phyloP scores from a whole-genome alignment of 352 stramenopile species.

The Globisporangium polare region DNA sequence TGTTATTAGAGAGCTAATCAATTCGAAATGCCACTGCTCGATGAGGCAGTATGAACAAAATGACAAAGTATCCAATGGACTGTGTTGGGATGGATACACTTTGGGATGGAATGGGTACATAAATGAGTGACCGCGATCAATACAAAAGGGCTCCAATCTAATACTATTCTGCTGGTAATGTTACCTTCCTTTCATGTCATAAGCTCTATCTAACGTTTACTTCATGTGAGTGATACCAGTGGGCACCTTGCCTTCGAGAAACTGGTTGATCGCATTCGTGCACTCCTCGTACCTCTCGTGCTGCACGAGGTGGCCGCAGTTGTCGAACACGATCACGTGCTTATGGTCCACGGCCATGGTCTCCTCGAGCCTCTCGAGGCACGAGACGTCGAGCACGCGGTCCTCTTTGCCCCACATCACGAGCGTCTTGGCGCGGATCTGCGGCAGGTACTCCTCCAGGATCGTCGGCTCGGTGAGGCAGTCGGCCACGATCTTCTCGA shows the following conservation, averaged over 20 bases:
- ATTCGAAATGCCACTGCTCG: background rate
- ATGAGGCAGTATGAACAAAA: background rate
- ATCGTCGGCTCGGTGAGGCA: constrained; percentile 49
- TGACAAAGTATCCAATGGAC: background rate
- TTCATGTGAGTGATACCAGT: background rate
- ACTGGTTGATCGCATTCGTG: constrained; percentile 60
- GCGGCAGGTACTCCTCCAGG: constrained; percentile 55
- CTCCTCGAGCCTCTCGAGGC: constrained; percentile 51
- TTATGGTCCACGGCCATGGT: constrained; percentile 33
- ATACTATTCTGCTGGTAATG: background rate
- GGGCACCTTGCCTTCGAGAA: constrained; percentile 26
- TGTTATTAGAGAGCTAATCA: background rate
- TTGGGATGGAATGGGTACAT: background rate
- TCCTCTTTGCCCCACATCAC: constrained; percentile 77
- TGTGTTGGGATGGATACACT: background rate
- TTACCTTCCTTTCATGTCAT: background rate
- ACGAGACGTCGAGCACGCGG: constrained; percentile 64
- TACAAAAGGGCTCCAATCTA: background rate
- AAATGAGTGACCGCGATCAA: background rate
- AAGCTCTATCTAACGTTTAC: background rate
- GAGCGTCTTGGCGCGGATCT: constrained; percentile 49
- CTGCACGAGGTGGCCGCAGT: constrained; percentile 70
- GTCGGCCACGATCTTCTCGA: constrained; percentile 60
- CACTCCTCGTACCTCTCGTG: constrained; percentile 57
- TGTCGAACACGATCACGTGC: constrained; percentile 46